Conservation (phyloP, 2,329 filamentous ascomycete species). For the Aspergillus fumigatiaffinis region DNA sequence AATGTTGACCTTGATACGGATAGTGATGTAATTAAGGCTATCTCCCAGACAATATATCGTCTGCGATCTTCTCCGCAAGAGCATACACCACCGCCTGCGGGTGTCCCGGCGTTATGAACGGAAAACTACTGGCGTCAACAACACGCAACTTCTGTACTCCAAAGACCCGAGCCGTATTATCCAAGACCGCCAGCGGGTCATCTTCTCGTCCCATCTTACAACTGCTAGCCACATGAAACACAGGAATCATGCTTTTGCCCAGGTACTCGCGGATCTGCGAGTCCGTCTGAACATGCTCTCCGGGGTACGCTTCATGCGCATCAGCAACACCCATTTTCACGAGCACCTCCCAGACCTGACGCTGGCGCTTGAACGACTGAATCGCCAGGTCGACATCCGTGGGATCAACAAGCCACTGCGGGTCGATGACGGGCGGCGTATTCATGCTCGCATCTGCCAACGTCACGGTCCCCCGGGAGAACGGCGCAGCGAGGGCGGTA, state of each 20-base stretch:
- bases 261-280: slow-evolving; percentile 37
- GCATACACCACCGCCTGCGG: slow-evolving; percentile 35
- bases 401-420: slow-evolving; percentile 11
- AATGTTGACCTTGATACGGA: not conserved
- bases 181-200: slow-evolving; percentile 33
- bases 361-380: slow-evolving; percentile 38
- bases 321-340: slow-evolving; percentile 17
- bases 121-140: slow-evolving; percentile 32
- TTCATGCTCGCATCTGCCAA: slow-evolving; percentile 14
- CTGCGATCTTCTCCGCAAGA: slow-evolving; percentile 38
- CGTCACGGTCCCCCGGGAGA: slow-evolving; percentile 13
- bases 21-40: not conserved
- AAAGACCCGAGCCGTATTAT: slow-evolving; percentile 26
- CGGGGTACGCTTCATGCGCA: slow-evolving; percentile 33
- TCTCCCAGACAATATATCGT: slow-evolving; percentile 9
- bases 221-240: slow-evolving; percentile 34
- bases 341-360: slow-evolving; percentile 30
- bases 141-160: slow-evolving; percentile 30
- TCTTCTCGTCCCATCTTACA: slow-evolving; percentile 36
- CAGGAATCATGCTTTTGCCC: slow-evolving; percentile 19
- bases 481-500: slow-evolving; percentile 8
- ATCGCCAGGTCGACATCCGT: slow-evolving; percentile 44
- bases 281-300: slow-evolving; percentile 37
- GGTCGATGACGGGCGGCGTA: slow-evolving; percentile 12
- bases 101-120: slow-evolving; percentile 36